Evolutionary conservation across 768 basidiomycete species (phyloP).

Genomic region (Gyrodon lividus): DNA sequence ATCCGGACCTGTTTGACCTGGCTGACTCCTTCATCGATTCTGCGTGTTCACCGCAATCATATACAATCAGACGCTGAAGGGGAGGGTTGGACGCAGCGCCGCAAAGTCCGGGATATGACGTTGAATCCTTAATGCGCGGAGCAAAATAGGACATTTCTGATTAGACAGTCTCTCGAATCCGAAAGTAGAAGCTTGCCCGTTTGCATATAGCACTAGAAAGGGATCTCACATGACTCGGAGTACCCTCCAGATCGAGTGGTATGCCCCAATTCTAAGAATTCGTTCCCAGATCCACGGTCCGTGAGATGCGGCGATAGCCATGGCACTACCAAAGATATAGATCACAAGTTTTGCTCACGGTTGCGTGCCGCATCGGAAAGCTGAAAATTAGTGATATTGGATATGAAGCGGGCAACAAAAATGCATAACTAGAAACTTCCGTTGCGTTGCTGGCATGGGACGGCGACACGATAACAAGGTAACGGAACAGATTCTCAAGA

Average conservation of each 20-base stretch:
- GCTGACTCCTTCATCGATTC: slow-evolving; percentile 16
- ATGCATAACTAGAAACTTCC: slow-evolving; percentile 13
- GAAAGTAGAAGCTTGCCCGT: slow-evolving; percentile 13
- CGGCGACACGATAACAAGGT: background rate
- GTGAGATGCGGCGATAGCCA: slow-evolving; percentile 25
- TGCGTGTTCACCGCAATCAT: slow-evolving; percentile 20
- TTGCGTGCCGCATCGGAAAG: background rate
- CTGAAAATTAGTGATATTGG: slow-evolving; percentile 16
- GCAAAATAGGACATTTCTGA: slow-evolving; percentile 11
- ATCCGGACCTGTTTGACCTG: slow-evolving; percentile 8
- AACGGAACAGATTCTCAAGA: slow-evolving; percentile 13
- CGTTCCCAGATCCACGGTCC: slow-evolving; percentile 19
- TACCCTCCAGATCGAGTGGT: slow-evolving; percentile 16
- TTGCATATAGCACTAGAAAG: slow-evolving; percentile 7
- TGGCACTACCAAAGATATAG: slow-evolving; percentile 13
- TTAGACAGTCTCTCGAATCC: slow-evolving; percentile 10
- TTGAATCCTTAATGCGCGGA: slow-evolving; percentile 6
- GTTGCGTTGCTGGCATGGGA: slow-evolving; percentile 5
- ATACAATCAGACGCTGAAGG: background rate
- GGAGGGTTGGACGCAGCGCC: slow-evolving; percentile 7
- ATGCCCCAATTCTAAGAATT: background rate
- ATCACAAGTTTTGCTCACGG: background rate
- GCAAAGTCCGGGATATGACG: slow-evolving; percentile 30
- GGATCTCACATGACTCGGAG: slow-evolving; percentile 6
- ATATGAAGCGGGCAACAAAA: slow-evolving; percentile 10